Evolutionary conservation across 2,329 filamentous ascomycete genomes (phyloP).

Genomic region (Cercospora beticola): DNA sequence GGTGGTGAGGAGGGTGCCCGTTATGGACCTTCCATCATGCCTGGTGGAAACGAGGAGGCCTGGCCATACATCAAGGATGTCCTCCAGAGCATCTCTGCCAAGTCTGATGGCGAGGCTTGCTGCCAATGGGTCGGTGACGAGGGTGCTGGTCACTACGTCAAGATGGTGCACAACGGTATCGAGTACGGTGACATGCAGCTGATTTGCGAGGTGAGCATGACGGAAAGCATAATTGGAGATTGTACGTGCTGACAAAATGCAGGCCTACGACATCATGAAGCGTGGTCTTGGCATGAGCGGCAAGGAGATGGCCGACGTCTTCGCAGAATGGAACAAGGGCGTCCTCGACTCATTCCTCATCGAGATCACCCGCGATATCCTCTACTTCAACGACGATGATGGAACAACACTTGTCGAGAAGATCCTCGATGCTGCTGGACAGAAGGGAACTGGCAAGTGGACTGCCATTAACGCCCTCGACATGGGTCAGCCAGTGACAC

Average conservation of each 20-base stretch:
- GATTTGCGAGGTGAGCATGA: slow-evolving; percentile 81
- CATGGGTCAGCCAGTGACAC: slow-evolving; percentile 95
- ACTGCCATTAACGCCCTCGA: slow-evolving; percentile 98
- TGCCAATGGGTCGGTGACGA: slow-evolving; percentile 99
- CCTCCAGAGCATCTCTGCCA: slow-evolving; percentile 96
- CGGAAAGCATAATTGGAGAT: not conserved
- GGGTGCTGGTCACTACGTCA: slow-evolving; percentile 99
- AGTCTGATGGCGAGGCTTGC: slow-evolving; percentile 95
- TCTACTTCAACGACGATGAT: slow-evolving; percentile 97
- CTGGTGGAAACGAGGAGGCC: slow-evolving; percentile 95
- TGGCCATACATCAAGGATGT: slow-evolving; percentile 99
- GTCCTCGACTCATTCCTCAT: slow-evolving; percentile 99
- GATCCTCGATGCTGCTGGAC: slow-evolving; percentile 96
- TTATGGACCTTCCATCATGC: slow-evolving; percentile 97
- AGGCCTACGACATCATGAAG: slow-evolving; percentile 99
- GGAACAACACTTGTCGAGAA: slow-evolving; percentile 91
- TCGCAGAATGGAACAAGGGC: slow-evolving; percentile 97
- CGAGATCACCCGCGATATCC: slow-evolving; percentile 97
- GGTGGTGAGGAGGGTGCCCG: slow-evolving; percentile 99
- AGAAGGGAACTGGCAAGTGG: slow-evolving; percentile 99
- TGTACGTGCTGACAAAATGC: slow-evolving; percentile 24
- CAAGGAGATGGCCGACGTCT: slow-evolving; percentile 95
- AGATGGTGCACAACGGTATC: slow-evolving; percentile 99
- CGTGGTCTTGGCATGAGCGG: slow-evolving; percentile 82
- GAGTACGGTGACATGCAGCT: slow-evolving; percentile 99